A percentile compares a stretch with the other conserved stretches of the same genome.
Evolutionary conservation across 345 rosid species (phyloP).

Genomic region (Heritiera fomes): DNA sequence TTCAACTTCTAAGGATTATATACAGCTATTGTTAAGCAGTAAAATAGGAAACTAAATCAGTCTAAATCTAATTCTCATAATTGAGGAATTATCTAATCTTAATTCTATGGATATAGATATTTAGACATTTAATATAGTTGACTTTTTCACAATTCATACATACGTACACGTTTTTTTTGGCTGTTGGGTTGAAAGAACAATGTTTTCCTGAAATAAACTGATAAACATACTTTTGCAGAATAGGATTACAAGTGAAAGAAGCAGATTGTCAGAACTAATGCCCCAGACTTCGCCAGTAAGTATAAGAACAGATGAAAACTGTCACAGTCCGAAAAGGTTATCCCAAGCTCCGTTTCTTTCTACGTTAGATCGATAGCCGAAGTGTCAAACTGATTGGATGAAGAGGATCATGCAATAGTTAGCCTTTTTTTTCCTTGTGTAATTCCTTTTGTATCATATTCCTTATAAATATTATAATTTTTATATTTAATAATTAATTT

Average conservation of each 20-base stretch:
- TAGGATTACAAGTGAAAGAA: conserved; percentile 50
- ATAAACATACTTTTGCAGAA: conserved; percentile 38
- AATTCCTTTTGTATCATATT: not conserved
- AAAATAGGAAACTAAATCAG: no score
- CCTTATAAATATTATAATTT: not conserved
- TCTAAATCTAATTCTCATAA: no score
- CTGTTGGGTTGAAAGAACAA: not conserved
- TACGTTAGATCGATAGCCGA: conserved; percentile 48
- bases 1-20: no score
- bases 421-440: not conserved
- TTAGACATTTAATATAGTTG: no score
- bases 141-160: no score
- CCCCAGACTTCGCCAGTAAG: conserved; percentile 50
- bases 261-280: conserved; percentile 47
- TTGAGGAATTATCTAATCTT: no score
- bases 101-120: no score
- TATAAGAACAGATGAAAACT: conserved; percentile 43
- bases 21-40: no score
- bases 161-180: not conserved
- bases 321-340: conserved; percentile 49
- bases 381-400: no score
- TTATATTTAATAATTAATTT: no score
- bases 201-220: not conserved
- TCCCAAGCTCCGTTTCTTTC: conserved; percentile 55
- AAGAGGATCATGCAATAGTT: not conserved